These are phyloP conservation scores for Globisporangium echinulatum DNA, from an alignment of 352 stramenopile genomes.

Conservation along the genomic window DNA sequence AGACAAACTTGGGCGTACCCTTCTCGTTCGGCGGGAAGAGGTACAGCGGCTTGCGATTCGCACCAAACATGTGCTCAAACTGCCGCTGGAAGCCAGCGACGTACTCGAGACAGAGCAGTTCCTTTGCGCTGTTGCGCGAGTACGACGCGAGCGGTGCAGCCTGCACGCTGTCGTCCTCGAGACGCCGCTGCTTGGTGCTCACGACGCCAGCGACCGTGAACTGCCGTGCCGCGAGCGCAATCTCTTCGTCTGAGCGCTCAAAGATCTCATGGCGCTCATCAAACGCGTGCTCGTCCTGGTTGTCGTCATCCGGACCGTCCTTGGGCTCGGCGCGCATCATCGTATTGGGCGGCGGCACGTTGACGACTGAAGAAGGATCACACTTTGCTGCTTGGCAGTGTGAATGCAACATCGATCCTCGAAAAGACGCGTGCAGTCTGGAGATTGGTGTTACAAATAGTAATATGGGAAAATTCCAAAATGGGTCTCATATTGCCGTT, in stretches of 20 bases:
- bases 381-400: background rate
- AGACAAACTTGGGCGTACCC: constrained; percentile 92
- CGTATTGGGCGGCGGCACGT: constrained; percentile 21
- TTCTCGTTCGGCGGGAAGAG: constrained; percentile 90
- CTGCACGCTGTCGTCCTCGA: constrained; percentile 50
- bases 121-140: constrained; percentile 75
- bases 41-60: constrained; percentile 67
- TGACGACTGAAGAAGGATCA: too few relatives aligned
- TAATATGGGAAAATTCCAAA: too few relatives aligned
- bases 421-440: constrained; percentile 3
- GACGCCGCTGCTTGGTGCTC: constrained; percentile 72
- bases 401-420: background rate
- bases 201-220: constrained; percentile 74
- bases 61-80: constrained; percentile 83
- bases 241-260: constrained; percentile 47
- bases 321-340: constrained; percentile 47
- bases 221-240: constrained; percentile 46
- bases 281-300: constrained; percentile 23
- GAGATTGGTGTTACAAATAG: too few relatives aligned
- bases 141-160: constrained; percentile 27
- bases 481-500: too few relatives aligned
- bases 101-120: constrained; percentile 93
- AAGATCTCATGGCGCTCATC: constrained; percentile 46
- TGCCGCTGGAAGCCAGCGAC: constrained; percentile 87
- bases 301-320: constrained; percentile 13